Base-by-base conservation (phyloP, 2,329 filamentous ascomycete genomes). In the Arthroderma sp. region DNA sequence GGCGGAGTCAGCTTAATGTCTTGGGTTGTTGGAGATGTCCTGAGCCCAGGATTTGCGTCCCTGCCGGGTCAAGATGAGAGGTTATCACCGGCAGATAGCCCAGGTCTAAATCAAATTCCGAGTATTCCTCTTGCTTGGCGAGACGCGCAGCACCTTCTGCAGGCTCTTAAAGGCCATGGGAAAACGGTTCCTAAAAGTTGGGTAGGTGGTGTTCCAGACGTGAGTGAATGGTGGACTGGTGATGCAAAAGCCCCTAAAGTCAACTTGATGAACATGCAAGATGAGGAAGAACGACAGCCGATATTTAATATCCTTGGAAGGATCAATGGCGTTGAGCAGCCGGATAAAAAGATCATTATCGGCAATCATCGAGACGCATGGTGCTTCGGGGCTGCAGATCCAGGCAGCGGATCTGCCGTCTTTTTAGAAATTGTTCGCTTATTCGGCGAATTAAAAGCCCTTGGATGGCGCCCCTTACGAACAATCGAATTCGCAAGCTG, bases 401-500 rank as follows among this genome's bases (percentile, higher is more conserved):
- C 91, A 1, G 86, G 87, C 52, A 84, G 84, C 44, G 91, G 89
- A 29, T 94, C 87, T 0, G 89, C 89, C 4, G 74, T 96, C 36
- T 82, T 98, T 73, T 74, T 96, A 44, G 91, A 98, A 66, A 73
- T 96, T 47, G 80, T 84, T 22, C 80, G 83, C 38, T 79, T 94
- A 40, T 85, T 98, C 55, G 86, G 87, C 36, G 78, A 86, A 51
- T 74, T 96, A 10, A 71, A 80, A 22, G 65, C 72, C 10, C 76
- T 79, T 46, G 89, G 88, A 43, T 98, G 91, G 91, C 76, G 84
- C 28, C 91, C 91, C 1, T 71, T 94, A 10, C 82, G 91, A n/a
- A 93, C 86, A 3, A 94, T 98, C 51, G 84, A 94, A 61, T 96
- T 98, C 62, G 87, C 88, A 58, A 94, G 86, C 31, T 98, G 91